A percentile compares a stretch with the other conserved stretches of the same genome.
Conservation (phyloP, 768 basidiomycete species). For the Mrakia blollopis region DNA sequence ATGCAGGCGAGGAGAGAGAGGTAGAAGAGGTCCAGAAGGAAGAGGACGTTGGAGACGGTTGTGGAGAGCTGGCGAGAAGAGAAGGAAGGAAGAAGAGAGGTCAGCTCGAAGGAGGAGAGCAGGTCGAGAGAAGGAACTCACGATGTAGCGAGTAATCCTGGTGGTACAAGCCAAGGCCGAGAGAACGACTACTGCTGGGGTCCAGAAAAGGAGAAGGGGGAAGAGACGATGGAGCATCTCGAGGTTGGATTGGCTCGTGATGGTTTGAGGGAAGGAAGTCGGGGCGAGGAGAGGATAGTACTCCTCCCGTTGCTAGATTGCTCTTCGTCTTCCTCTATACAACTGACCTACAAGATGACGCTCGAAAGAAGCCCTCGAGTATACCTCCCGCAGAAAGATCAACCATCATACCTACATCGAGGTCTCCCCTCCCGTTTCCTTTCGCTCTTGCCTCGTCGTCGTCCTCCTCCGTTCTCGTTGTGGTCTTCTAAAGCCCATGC, state of each 20-base stretch:
- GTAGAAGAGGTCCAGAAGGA: background rate
- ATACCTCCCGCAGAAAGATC: too few species aligned
- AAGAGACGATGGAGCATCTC: background rate
- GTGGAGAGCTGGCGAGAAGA: background rate
- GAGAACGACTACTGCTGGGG: background rate
- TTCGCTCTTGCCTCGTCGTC: background rate
- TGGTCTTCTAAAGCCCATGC: background rate
- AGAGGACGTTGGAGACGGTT: background rate
- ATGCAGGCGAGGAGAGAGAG: background rate
- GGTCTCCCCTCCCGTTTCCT: too few species aligned
- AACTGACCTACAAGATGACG: too few species aligned
- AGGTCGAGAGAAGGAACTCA: background rate
- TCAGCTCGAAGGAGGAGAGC: background rate
- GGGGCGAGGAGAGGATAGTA: background rate
- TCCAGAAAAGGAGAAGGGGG: background rate
- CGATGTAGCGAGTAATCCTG: background rate
- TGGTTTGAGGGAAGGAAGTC: background rate
- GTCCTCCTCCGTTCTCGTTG: background rate
- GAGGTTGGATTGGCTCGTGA: background rate
- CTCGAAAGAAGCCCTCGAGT: too few species aligned
- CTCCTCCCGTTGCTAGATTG: too few species aligned
- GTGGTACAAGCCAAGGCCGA: background rate
- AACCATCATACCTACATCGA: too few species aligned
- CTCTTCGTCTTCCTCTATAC: too few species aligned
- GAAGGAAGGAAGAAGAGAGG: background rate